Percentiles rank a stretch among this genome's conserved stretches.
These are phyloP conservation scores for Thymus quinquecostatus DNA, from an alignment of 257 asterid genomes.

Conservation along the genomic window DNA sequence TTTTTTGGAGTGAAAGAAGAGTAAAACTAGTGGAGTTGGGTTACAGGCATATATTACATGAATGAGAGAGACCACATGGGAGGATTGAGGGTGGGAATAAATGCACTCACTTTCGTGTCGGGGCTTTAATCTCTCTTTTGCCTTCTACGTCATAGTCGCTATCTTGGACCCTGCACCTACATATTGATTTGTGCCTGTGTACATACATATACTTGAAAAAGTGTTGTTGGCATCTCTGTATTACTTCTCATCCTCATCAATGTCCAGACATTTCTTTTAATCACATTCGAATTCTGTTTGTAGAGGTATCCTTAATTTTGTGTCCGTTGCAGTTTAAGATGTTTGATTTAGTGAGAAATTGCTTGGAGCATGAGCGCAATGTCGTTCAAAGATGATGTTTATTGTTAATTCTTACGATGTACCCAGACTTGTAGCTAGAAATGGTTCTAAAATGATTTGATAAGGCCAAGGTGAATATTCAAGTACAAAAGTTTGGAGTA, in stretches of 20 bases:
- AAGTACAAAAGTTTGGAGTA: too few relatives aligned
- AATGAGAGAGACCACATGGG: constrained; percentile 29
- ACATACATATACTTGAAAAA: constrained; percentile 26
- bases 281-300: background rate
- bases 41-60: constrained; percentile 35
- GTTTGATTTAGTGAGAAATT: background rate
- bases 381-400: too few relatives aligned
- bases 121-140: background rate
- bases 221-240: constrained; percentile 31
- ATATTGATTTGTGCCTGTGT: constrained; percentile 35
- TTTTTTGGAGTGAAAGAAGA: constrained; percentile 27
- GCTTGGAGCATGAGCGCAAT: background rate
- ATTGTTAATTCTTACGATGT: background rate
- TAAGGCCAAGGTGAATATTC: too few relatives aligned
- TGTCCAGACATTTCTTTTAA: constrained; percentile 17
- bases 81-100: constrained; percentile 39
- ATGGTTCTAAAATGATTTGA: too few relatives aligned
- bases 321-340: background rate
- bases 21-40: constrained; percentile 37
- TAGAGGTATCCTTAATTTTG: background rate
- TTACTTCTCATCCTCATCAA: constrained; percentile 12
- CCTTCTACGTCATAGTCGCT: background rate
- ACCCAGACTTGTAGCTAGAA: too few relatives aligned
- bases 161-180: constrained; percentile 1
- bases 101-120: constrained; percentile 29